These are phyloP conservation scores for Neurospora tetraspora DNA, from an alignment of 495 filamentous ascomycete species.

Conservation along the genomic window DNA sequence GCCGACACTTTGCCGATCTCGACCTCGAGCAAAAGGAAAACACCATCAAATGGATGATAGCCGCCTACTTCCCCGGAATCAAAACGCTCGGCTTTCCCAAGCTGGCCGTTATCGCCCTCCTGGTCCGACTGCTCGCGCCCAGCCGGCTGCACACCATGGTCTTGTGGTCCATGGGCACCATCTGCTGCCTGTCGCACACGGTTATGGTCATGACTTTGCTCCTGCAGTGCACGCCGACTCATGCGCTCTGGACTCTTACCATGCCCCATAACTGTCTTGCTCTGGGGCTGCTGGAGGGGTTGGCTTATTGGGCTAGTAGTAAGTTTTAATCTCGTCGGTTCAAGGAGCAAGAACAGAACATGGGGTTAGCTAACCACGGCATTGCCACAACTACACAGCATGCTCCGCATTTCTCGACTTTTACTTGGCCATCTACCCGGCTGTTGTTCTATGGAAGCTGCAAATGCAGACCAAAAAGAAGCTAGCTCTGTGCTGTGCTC, in stretches of 20 bases:
- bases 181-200: constrained; percentile 20
- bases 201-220: constrained; percentile 30
- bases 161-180: constrained; percentile 25
- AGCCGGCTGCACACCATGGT: constrained; percentile 16
- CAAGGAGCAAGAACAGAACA: neutral
- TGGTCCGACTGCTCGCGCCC: constrained; percentile 29
- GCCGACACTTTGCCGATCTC: constrained; percentile 20
- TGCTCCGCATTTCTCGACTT: constrained; percentile 17
- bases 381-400: neutral
- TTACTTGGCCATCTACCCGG: constrained; percentile 16
- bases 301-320: neutral
- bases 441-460: constrained; percentile 6
- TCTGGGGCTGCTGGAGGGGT: neutral
- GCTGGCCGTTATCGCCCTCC: constrained; percentile 32
- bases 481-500: constrained; percentile 10
- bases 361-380: neutral
- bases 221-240: constrained; percentile 31
- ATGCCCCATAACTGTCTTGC: constrained; percentile 6
- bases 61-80: constrained; percentile 29
- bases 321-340: neutral
- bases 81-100: constrained; percentile 35
- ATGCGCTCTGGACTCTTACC: constrained; percentile 30
- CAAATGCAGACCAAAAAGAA: constrained; percentile 19
- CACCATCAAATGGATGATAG: constrained; percentile 24
- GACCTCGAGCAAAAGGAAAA: constrained; percentile 13